phyloP scores from a whole-genome alignment of 2,329 filamentous ascomycete species.

The Sporothrix dimorphospora region DNA sequence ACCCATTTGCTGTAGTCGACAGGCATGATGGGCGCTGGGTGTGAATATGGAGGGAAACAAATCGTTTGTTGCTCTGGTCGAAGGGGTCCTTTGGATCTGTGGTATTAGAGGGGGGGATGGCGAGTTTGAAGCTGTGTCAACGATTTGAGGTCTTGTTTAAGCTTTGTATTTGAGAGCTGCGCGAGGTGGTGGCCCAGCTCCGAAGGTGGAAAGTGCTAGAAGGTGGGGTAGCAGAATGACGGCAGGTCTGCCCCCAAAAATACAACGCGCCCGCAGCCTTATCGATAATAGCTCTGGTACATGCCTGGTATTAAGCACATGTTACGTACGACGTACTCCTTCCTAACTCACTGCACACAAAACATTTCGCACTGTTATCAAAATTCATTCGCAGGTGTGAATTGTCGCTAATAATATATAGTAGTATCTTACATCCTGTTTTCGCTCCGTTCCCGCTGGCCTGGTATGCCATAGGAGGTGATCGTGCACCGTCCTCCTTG shows the following conservation, averaged over 20 bases:
- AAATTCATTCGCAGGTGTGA: background rate
- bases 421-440: background rate
- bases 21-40: slow-evolving; percentile 45
- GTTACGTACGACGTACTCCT: background rate
- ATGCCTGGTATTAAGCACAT: background rate
- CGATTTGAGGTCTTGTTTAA: slow-evolving; percentile 19
- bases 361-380: background rate
- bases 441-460: background rate
- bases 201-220: slow-evolving; percentile 26
- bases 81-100: too few species aligned
- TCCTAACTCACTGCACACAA: background rate
- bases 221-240: slow-evolving; percentile 26
- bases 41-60: background rate
- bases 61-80: background rate
- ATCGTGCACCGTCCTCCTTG: background rate
- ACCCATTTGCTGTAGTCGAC: slow-evolving; percentile 68
- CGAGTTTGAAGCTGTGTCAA: background rate
- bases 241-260: background rate
- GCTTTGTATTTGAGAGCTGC: background rate
- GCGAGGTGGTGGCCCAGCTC: background rate
- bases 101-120: too few species aligned
- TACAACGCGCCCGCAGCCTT: slow-evolving; percentile 16
- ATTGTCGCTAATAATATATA: slow-evolving; percentile 20
- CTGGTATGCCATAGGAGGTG: background rate
- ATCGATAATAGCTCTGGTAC: slow-evolving; percentile 28